Base-by-base conservation (phyloP, 2,329 filamentous ascomycete species). In the Allantophomopsis lycopodina region DNA sequence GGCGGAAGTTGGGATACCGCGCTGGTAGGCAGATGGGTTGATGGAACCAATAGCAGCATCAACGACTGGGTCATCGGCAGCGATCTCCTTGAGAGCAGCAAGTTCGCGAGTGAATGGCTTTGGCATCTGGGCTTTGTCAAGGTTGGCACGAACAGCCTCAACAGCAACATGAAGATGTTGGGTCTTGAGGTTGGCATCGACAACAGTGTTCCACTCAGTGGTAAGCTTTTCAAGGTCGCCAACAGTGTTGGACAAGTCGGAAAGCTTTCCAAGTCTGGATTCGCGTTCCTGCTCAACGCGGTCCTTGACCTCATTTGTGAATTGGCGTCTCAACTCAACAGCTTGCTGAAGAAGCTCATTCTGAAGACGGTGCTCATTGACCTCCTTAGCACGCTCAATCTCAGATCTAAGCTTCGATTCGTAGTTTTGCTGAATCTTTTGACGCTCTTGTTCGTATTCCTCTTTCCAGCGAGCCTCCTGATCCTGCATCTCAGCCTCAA, bases 141-240 rank as follows among this genome's bases (percentile, higher is more conserved):
- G 73, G 38, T 81, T 85, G 42, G 84, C 78, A 48, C 85, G 82
- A 38, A 96, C 87, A 32, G 89, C 86, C 57, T 98, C 91, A 21
- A 96, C 83, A 15, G 91, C 91, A 30, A 98, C 86, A 56, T 95
- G 86, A 20, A 98, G 78, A 63, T 96, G 88, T 62, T 98, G 91
- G 1, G 91, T 95, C 61, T 84, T 82, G 46, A 96, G 74, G 63
- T 91, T 96, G 44, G 75, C 70, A 57, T 96, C 87, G 16, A 98
- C 77, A 31, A 96, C 85, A 32, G 79, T 76, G 61, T 89, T 93
- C 87, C 87, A 96, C 48, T 86, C 81, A 1, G 76, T 74, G 1
- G 88, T 93, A 40, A 98, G 74, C 60, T 79, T 79, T 64, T 95
- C 88, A 11, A 98, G 76, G 51, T 93, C 84, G 32, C 71, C 69